Base-by-base conservation (phyloP, 306 rosid genomes). In the Rosa chinensis region DNA sequence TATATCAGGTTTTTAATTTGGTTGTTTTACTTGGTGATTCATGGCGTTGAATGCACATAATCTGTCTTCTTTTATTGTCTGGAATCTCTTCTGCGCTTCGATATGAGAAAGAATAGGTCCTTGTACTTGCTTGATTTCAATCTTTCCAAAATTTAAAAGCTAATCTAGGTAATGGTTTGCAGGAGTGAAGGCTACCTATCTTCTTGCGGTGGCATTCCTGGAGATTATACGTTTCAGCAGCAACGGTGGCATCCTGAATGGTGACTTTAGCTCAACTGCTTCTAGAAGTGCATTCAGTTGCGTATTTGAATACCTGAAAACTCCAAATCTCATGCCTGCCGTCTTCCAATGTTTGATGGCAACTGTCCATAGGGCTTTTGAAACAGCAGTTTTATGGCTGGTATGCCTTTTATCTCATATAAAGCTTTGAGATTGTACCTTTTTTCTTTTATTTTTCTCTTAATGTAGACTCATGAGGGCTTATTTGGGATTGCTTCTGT, bases 141-240 rank as follows among this genome's bases (percentile, higher is more conserved):
- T 18, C 12, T 42, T 53, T 21, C 25, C 32, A 40, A 39, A 40
- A 53, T 28, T 35, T 70, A 20, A 35, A 70, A 75, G 74, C 79
- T 74, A 58, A 48, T 69, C 73, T 66, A 42, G 68, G 70, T 73
- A 70, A 59, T 79, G 48, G 50, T 76, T 82, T 89, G 82, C 79
- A 95, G 99, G 97, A n/a, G 99, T 95, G 79, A 95, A 95, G 85
- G 97, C 99, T 76, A 95, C 99, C 17, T 95, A 95, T 88, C 99
- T 95, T 85, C 99, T 95, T 78, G 99, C 99, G 0, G 99, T 95
- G 78, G 96, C 98, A 81, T 92, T 93, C 82, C 87, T 92, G 69
- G 99, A 95, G 90, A 95, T 91, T 69, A 95, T 92, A 66, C 98
- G 99, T 82, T 95, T 95, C 84, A 88, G 92, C 87, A 92, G 99